Percentiles rank a stretch among this genome's conserved stretches.
Evolutionary conservation across 805 yeast species (phyloP).

Genomic region (Suhomyces sp.): DNA sequence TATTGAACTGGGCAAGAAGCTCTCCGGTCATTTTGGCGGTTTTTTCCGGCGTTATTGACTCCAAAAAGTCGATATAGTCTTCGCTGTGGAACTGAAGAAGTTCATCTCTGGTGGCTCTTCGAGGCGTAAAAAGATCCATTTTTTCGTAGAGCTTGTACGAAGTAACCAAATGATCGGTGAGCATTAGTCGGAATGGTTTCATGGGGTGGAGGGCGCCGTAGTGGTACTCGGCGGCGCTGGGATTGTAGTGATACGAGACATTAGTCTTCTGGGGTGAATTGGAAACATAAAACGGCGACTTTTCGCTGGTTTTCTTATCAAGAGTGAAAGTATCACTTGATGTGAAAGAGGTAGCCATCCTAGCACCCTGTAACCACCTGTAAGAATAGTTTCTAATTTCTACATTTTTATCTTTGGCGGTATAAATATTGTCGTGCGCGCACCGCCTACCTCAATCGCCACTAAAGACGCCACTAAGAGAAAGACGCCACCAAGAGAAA

Average conservation of each 20-base stretch:
- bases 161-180: slow-evolving; percentile 87
- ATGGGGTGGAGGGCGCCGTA: slow-evolving; percentile 96
- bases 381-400: no score
- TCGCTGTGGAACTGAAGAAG: slow-evolving; percentile 79
- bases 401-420: no score
- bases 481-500: not conserved
- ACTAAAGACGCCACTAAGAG: not conserved
- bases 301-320: slow-evolving; percentile 31
- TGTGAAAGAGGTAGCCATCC: not conserved
- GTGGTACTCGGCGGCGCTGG: slow-evolving; percentile 75
- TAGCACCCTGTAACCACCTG: no score
- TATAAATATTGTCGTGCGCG: no score
- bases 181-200: slow-evolving; percentile 93
- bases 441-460: not conserved
- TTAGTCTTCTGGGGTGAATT: slow-evolving; percentile 19
- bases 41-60: slow-evolving; percentile 73
- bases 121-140: slow-evolving; percentile 86
- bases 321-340: slow-evolving; percentile 26
- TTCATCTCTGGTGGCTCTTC: slow-evolving; percentile 80
- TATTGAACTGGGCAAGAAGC: slow-evolving; percentile 68
- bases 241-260: slow-evolving; percentile 88
- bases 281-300: slow-evolving; percentile 32
- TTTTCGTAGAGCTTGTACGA: slow-evolving; percentile 81
- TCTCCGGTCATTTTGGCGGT: slow-evolving; percentile 55
- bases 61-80: slow-evolving; percentile 78